Evolutionary conservation across 257 asterid species (phyloP).

Genomic region (Paulownia fortunei): DNA sequence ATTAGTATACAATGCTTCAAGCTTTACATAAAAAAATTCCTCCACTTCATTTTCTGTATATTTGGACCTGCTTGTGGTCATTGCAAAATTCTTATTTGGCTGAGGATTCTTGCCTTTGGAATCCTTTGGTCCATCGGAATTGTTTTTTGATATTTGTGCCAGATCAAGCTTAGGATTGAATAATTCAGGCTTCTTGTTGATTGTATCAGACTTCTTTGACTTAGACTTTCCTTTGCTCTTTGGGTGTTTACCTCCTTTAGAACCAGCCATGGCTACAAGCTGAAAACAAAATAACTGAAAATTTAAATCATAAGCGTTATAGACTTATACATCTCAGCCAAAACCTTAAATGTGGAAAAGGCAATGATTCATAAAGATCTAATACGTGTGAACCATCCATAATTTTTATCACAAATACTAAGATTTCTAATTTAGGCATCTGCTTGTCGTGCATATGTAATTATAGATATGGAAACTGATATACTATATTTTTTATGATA

Average conservation of each 20-base stretch:
- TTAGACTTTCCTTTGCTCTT: too few species aligned
- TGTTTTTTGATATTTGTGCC: not conserved
- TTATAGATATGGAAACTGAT: not conserved
- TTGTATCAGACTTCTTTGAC: too few species aligned
- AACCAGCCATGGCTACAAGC: not conserved
- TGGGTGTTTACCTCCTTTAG: too few species aligned
- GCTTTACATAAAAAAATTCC: slow-evolving; percentile 12
- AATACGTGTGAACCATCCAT: not conserved
- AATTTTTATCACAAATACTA: not conserved
- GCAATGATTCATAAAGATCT: not conserved
- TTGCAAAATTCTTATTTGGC: too few species aligned
- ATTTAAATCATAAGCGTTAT: not conserved
- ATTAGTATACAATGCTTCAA: slow-evolving; percentile 18
- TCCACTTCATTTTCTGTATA: slow-evolving; percentile 21
- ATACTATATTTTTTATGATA: not conserved
- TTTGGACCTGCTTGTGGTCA: not conserved
- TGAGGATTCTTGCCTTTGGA: not conserved
- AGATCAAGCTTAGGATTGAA: not conserved
- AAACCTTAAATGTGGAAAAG: not conserved
- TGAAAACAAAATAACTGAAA: not conserved
- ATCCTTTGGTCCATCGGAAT: not conserved
- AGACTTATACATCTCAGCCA: not conserved
- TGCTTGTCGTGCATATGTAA: not conserved
- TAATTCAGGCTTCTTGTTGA: not conserved
- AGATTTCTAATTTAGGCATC: not conserved